phyloP scores from a whole-genome alignment of 2,329 filamentous ascomycete genomes.

The Trichophyton simii region DNA sequence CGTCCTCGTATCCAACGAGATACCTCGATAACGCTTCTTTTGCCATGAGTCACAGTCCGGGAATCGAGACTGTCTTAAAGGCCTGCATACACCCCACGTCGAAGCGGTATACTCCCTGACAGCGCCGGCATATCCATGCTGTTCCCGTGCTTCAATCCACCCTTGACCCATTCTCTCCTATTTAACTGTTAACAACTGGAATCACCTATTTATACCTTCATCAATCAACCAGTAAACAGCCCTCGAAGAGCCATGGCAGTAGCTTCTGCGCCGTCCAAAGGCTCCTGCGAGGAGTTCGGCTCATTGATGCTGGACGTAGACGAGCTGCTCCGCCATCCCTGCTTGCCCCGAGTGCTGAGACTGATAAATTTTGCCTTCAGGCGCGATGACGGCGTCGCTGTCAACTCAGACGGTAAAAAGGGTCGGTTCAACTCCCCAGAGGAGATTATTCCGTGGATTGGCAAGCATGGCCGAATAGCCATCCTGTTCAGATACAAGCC shows the following conservation, averaged over 20 bases:
- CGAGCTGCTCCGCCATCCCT: constrained; percentile 7
- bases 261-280: neutral
- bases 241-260: neutral
- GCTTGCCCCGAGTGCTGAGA: constrained; percentile 2
- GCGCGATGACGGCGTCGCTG: constrained; percentile 1
- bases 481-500: constrained; percentile 6
- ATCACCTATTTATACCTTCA: neutral
- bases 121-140: neutral
- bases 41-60: neutral
- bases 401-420: constrained; percentile 3
- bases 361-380: constrained; percentile 6
- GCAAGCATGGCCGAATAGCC: constrained; percentile 8
- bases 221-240: neutral
- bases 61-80: neutral
- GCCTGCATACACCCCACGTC: neutral
- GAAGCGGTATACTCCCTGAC: neutral
- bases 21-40: neutral
- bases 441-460: neutral
- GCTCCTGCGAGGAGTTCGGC: constrained; percentile 1
- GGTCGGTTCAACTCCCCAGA: neutral
- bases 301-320: constrained; percentile 7
- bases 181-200: too few relatives aligned
- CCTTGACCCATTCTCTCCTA: too few relatives aligned
- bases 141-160: too few relatives aligned
- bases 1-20: neutral